Percentiles rank a stretch among this genome's conserved stretches.
These are phyloP conservation scores for Penicillium sp. DNA, from an alignment of 2,329 filamentous ascomycete genomes.

Conservation along the genomic window DNA sequence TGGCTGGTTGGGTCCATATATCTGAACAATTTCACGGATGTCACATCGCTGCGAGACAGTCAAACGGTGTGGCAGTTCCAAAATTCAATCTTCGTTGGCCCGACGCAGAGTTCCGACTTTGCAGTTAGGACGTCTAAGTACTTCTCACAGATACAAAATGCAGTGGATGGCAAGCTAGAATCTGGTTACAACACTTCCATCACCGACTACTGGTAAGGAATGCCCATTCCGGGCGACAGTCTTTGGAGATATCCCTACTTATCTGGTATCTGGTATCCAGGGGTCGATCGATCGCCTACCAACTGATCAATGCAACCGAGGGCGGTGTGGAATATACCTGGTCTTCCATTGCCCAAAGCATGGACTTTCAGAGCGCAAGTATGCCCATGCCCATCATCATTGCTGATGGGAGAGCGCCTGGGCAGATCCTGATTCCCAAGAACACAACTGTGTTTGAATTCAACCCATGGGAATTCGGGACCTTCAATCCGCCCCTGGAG, in stretches of 20 bases:
- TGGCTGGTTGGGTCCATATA: background rate
- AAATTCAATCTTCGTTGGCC: background rate
- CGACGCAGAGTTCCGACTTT: background rate
- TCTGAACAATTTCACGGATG: background rate
- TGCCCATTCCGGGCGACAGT: background rate
- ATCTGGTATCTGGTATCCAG: constrained; percentile 9
- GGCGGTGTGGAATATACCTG: constrained; percentile 73
- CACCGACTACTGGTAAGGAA: constrained; percentile 4
- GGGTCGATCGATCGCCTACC: constrained; percentile 52
- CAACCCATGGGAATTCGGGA: constrained; percentile 68
- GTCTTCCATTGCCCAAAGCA: constrained; percentile 49
- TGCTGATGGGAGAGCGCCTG: constrained; percentile 28
- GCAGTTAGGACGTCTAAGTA: background rate
- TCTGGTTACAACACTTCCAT: background rate
- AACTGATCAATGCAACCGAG: constrained; percentile 60
- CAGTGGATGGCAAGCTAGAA: background rate
- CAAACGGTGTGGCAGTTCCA: background rate
- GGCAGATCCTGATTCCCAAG: constrained; percentile 51
- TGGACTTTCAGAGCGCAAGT: constrained; percentile 53
- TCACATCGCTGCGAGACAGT: background rate
- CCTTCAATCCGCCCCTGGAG: constrained; percentile 65
- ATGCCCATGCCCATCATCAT: constrained; percentile 64
- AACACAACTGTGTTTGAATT: constrained; percentile 61
- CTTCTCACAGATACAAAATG: background rate
- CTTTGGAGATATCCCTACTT: background rate